Evolutionary conservation across 441 rosid genomes (phyloP), one percentile per base, ranked within the genome.

Genomic region (Codiaeum variegatum): DNA sequence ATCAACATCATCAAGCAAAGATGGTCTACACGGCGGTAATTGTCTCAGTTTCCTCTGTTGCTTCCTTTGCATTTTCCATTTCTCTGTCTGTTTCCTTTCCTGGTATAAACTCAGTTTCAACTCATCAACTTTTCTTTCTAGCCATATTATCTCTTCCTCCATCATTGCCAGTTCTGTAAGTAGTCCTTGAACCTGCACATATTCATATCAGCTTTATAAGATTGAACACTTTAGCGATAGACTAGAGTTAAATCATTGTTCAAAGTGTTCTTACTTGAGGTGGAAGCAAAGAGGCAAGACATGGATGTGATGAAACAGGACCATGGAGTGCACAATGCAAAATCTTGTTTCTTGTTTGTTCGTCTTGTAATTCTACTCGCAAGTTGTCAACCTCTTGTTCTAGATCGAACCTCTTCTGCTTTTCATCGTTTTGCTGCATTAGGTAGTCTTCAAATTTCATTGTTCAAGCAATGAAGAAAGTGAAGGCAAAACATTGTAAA

Each of bases 381-480:
- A 92, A 83, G 62, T 74, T 81, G 75, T 83, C 81, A 26, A 92
- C 92, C 90, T 90, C 92, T 62, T 85, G 80, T 60, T 87, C 86
- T 16, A 90, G 92, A 19, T 77, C 79, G 31, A 74, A 78, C 73
- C 80, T 82, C 72, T 78, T 84, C 80, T 76, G 83, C 62, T 78
- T 84, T 7, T 81, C 69, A 63, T 83, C 86, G 23, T 59, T 76
- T 76, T 75, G 76, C 56, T 87, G 88, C 93, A 82, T 85, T 60
- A 90, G 86, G 64, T 84, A 77, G 80, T 93, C 90, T 81, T 91
- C 97, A 81, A 91, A 93, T 82, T 88, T 93, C 97, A 88, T 93
- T 42, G 46, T 85, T 72, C 38, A 66, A 3, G 26, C 18, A 19
- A 36, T 42, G 12, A 54, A 40, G 21, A 63, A 58, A 15, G 34